phyloP scores from a whole-genome alignment of 2,329 filamentous ascomycete species.

The Lecanicillium sp. region DNA sequence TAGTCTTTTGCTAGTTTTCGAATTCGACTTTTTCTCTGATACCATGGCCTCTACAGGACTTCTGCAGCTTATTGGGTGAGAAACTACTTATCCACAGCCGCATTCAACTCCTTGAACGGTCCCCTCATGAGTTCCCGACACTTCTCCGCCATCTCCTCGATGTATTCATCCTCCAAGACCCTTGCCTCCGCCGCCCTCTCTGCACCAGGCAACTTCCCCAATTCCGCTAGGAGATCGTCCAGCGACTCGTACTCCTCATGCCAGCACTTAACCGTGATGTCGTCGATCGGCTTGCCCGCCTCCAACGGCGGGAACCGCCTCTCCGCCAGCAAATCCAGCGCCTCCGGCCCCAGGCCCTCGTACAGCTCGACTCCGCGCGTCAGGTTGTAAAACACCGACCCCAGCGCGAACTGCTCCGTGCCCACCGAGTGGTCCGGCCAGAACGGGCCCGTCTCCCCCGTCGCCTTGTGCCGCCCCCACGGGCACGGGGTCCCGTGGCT shows the following conservation, averaged over 20 bases:
- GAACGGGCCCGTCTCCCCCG: background rate
- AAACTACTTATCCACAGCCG: too few relatives aligned
- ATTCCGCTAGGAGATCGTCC: background rate
- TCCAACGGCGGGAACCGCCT: background rate
- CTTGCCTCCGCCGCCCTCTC: background rate
- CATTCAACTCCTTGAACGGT: too few relatives aligned
- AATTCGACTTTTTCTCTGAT: too few relatives aligned
- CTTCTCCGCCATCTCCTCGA: background rate
- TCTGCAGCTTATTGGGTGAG: too few relatives aligned
- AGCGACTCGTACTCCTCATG: background rate
- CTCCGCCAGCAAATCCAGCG: background rate
- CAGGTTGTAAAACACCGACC: slow-evolving; percentile 9
- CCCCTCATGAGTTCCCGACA: background rate
- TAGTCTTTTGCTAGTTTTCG: too few relatives aligned
- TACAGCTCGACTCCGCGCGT: slow-evolving; percentile 10
- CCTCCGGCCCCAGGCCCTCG: background rate
- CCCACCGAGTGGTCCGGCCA: background rate
- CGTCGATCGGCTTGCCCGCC: too few relatives aligned
- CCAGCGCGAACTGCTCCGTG: slow-evolving; percentile 12
- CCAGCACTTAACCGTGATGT: background rate
- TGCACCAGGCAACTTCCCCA: background rate
- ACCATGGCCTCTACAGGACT: too few relatives aligned
- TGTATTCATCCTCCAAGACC: background rate
- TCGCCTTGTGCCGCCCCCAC: slow-evolving; percentile 9
- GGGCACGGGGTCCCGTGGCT: slow-evolving; percentile 1